Evolutionary conservation across 106 monocot species (phyloP).

Genomic region (Platanthera guangdongensis): DNA sequence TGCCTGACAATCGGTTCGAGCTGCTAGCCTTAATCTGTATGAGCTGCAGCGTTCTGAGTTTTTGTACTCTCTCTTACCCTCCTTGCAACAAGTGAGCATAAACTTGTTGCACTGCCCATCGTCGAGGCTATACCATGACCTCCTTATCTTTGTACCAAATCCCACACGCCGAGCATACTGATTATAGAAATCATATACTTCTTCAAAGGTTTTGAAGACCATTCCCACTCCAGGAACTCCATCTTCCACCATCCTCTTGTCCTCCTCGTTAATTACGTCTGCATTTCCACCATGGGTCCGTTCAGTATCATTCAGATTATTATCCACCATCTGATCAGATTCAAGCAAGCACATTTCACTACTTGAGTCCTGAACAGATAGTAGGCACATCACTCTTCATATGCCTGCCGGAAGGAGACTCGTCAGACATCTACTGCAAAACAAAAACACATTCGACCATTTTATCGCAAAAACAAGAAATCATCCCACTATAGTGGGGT

Average conservation of each 20-base stretch:
- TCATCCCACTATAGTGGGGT: too few relatives aligned
- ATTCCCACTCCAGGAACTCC: slow-evolving; percentile 26
- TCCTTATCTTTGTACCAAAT: slow-evolving; percentile 41
- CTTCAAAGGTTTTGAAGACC: slow-evolving; percentile 39
- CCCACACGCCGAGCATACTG: slow-evolving; percentile 33
- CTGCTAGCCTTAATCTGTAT: slow-evolving; percentile 35
- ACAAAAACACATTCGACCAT: background rate
- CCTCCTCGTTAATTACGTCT: background rate
- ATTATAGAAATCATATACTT: slow-evolving; percentile 44
- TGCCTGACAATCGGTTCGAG: slow-evolving; percentile 43
- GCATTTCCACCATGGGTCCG: background rate
- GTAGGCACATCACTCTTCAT: slow-evolving; percentile 3
- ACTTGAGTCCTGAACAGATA: slow-evolving; percentile 18
- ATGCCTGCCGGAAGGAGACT: slow-evolving; percentile 5
- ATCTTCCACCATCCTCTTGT: slow-evolving; percentile 9
- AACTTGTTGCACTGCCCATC: slow-evolving; percentile 46
- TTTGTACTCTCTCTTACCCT: slow-evolving; percentile 44
- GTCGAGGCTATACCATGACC: slow-evolving; percentile 48
- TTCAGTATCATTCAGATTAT: background rate
- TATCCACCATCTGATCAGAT: slow-evolving; percentile 2
- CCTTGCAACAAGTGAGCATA: slow-evolving; percentile 44
- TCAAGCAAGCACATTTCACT: slow-evolving; percentile 1
- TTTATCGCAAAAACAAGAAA: background rate
- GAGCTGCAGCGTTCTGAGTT: slow-evolving; percentile 38
- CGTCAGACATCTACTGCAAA: slow-evolving; percentile 15